Percentiles rank a stretch among this genome's conserved stretches.
These are phyloP conservation scores for Nannizzia gypsea DNA, from an alignment of 2,329 filamentous ascomycete species.

Conservation along the genomic window DNA sequence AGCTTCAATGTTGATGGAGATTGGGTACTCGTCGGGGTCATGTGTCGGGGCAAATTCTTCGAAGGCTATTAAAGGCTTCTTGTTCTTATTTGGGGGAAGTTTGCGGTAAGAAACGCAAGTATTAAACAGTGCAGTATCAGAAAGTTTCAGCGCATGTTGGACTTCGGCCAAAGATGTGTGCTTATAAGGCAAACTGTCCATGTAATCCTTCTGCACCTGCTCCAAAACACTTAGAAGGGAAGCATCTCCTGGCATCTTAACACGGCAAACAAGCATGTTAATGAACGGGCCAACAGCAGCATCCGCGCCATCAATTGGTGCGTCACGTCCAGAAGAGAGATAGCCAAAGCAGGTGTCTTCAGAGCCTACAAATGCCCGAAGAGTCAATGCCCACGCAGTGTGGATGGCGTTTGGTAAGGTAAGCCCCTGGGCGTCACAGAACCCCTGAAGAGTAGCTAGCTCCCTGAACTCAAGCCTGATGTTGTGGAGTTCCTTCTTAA, in stretches of 20 bases:
- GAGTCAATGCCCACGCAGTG: conserved; percentile 56
- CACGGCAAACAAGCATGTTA: conserved; percentile 16
- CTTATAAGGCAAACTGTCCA: conserved; percentile 35
- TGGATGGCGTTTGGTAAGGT: conserved; percentile 49
- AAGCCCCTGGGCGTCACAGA: conserved; percentile 34
- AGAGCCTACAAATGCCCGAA: conserved; percentile 53
- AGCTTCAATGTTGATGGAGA: conserved; percentile 40
- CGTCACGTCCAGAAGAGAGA: conserved; percentile 16
- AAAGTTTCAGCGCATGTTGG: conserved; percentile 33
- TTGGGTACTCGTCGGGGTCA: conserved; percentile 39
- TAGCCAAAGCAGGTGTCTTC: conserved; percentile 42
- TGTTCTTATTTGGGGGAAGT: conserved; percentile 23
- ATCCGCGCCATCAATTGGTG: conserved; percentile 14
- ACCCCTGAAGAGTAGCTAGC: conserved; percentile 23
- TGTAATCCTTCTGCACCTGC: conserved; percentile 36
- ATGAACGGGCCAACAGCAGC: conserved; percentile 18
- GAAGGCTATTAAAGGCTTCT: conserved; percentile 25
- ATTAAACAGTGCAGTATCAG: conserved; percentile 34
- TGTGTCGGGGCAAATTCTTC: conserved; percentile 31
- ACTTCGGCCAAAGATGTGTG: conserved; percentile 37
- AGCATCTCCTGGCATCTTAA: conserved; percentile 17
- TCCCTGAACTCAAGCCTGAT: conserved; percentile 22
- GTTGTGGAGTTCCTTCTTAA: conserved; percentile 21
- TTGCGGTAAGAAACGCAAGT: conserved; percentile 39
- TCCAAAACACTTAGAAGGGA: conserved; percentile 30